A percentile compares a stretch with the other conserved stretches of the same genome.
These are phyloP conservation scores for Ustilago crameri DNA, from an alignment of 1,284 basidiomycete species.

Conservation along the genomic window DNA sequence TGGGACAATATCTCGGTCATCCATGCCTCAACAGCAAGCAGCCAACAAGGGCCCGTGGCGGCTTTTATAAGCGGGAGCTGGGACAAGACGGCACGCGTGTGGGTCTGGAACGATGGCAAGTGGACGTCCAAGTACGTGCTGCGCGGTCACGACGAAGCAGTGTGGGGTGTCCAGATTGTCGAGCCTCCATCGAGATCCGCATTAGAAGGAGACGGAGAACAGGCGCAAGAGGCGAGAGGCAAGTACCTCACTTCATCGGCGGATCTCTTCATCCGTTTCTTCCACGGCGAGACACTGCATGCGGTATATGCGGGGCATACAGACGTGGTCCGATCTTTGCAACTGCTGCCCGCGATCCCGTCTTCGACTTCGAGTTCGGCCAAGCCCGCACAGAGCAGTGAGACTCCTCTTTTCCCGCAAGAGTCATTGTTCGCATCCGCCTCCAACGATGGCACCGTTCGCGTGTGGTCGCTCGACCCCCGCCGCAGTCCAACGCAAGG, in stretches of 20 bases:
- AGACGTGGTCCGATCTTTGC: slow-evolving; percentile 47
- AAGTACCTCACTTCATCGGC: slow-evolving; percentile 51
- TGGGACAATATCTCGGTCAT: slow-evolving; percentile 53
- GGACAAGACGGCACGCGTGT: slow-evolving; percentile 49
- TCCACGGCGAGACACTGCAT: slow-evolving; percentile 40
- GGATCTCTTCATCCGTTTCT: slow-evolving; percentile 52
- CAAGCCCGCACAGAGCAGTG: background rate
- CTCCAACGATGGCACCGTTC: slow-evolving; percentile 46
- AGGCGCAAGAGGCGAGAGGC: background rate
- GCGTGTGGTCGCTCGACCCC: slow-evolving; percentile 40
- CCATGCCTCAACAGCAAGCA: background rate
- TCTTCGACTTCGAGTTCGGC: background rate
- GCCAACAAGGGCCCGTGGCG: background rate
- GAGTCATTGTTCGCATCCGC: slow-evolving; percentile 38
- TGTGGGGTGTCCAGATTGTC: slow-evolving; percentile 51
- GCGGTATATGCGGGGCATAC: slow-evolving; percentile 47
- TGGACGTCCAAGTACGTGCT: slow-evolving; percentile 32
- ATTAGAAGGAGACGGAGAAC: background rate
- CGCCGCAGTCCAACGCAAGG: slow-evolving; percentile 28
- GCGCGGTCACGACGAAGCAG: slow-evolving; percentile 49
- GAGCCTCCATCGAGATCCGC: slow-evolving; percentile 15
- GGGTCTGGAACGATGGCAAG: slow-evolving; percentile 19
- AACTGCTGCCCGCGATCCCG: slow-evolving; percentile 30
- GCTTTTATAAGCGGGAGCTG: slow-evolving; percentile 49
- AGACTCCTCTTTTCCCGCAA: slow-evolving; percentile 3